phyloP scores from a whole-genome alignment of 1,284 basidiomycete genomes.

The Ganoderma resinaceum region DNA sequence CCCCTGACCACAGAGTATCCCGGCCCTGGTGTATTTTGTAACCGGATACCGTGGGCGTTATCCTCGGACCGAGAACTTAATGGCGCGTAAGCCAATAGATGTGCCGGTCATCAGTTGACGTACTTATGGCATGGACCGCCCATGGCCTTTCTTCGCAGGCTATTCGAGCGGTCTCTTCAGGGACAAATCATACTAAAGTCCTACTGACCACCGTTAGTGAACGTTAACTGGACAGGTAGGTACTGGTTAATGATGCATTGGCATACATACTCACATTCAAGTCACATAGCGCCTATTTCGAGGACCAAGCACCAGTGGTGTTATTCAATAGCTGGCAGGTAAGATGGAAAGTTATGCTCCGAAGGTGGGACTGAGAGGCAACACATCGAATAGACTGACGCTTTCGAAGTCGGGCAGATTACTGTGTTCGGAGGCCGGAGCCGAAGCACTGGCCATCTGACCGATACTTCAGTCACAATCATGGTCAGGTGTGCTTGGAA shows the following conservation, averaged over 20 bases:
- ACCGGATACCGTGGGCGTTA: neutral
- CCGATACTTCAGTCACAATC: neutral
- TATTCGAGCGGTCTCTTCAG: neutral
- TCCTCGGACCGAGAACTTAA: neutral
- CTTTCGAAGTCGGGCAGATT: neutral
- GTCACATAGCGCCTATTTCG: too few relatives aligned
- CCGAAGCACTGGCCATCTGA: neutral
- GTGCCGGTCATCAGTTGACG: neutral
- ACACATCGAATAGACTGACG: neutral
- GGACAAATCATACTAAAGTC: neutral
- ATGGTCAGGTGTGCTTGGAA: neutral
- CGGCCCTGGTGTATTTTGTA: neutral
- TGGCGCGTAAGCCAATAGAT: neutral
- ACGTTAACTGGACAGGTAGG: too few relatives aligned
- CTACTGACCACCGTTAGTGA: too few relatives aligned
- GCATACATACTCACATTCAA: too few relatives aligned
- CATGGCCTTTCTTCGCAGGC: neutral
- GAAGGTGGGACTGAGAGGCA: neutral
- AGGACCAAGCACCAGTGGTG: too few relatives aligned
- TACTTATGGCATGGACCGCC: too few relatives aligned
- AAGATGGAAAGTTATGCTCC: neutral
- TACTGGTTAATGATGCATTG: too few relatives aligned
- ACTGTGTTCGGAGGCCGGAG: neutral
- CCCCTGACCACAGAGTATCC: neutral
- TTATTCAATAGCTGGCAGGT: neutral